These are phyloP conservation scores for Epichloe uncinata DNA, from an alignment of 2,329 filamentous ascomycete species.

Conservation along the genomic window DNA sequence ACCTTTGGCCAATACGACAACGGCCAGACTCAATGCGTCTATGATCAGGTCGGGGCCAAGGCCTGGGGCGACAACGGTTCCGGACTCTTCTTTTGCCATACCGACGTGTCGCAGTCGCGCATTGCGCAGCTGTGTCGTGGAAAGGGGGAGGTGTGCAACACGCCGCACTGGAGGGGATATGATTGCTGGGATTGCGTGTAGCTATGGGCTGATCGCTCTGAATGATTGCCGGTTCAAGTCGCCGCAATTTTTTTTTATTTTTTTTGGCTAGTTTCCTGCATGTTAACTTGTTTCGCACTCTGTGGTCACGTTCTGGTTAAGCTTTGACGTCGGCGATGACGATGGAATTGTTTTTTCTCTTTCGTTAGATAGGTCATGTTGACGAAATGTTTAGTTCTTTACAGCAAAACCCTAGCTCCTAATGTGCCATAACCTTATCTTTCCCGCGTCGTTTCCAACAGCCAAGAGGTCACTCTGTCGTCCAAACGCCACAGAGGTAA, in stretches of 20 bases:
- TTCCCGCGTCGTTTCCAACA: slow-evolving; percentile 79
- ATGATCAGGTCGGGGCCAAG: not conserved
- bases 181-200: not conserved
- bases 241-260: too few relatives aligned
- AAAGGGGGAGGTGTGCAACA: not conserved
- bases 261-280: too few relatives aligned
- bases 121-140: not conserved
- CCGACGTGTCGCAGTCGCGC: not conserved
- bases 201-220: not conserved
- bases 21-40: not conserved
- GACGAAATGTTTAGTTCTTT: too few relatives aligned
- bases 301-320: too few relatives aligned
- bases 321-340: too few relatives aligned
- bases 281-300: too few relatives aligned
- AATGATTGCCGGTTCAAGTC: too few relatives aligned
- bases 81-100: not conserved
- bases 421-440: slow-evolving; percentile 86
- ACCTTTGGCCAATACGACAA: not conserved
- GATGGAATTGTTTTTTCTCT: too few relatives aligned
- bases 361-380: too few relatives aligned
- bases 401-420: slow-evolving; percentile 32
- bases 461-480: slow-evolving; percentile 57
- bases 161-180: not conserved
- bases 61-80: not conserved
- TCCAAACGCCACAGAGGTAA: slow-evolving; percentile 61